A percentile compares a stretch with the other conserved stretches of the same genome.
phyloP scores from a whole-genome alignment of 805 yeast genomes.

The Yarrowia yakushimensis region DNA sequence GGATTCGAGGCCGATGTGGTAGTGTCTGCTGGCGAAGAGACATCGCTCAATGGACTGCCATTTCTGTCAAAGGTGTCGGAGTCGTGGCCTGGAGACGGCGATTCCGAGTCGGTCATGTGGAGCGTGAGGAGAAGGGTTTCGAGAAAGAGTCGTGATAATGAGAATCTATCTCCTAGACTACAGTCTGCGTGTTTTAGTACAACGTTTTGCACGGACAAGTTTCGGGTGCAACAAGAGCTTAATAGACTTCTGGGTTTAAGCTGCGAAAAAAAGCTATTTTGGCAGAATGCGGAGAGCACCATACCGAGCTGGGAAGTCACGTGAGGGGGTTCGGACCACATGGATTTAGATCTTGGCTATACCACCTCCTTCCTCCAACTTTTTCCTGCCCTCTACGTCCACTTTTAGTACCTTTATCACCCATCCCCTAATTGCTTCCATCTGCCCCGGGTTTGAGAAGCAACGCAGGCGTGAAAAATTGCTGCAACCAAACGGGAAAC shows the following conservation, averaged over 20 bases:
- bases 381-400: neutral
- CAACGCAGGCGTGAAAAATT: slow-evolving; percentile 24
- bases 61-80: slow-evolving; percentile 20
- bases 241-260: slow-evolving; percentile 6
- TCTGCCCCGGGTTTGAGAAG: slow-evolving; percentile 22
- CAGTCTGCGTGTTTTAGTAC: slow-evolving; percentile 24
- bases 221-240: slow-evolving; percentile 22
- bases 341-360: neutral
- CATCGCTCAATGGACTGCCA: slow-evolving; percentile 22
- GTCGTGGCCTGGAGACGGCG: slow-evolving; percentile 25
- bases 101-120: slow-evolving; percentile 22
- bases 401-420: neutral
- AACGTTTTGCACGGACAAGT: slow-evolving; percentile 24
- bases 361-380: neutral
- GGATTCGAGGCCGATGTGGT: neutral
- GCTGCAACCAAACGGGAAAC: slow-evolving; percentile 17
- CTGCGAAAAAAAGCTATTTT: neutral
- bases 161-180: slow-evolving; percentile 5
- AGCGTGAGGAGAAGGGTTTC: neutral
- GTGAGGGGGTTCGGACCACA: neutral
- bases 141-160: neutral
- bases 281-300: neutral
- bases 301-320: neutral
- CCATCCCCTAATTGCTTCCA: neutral
- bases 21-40: neutral